Conservation (phyloP, 164 flowering plant genomes). For the Taxillus chinensis region DNA sequence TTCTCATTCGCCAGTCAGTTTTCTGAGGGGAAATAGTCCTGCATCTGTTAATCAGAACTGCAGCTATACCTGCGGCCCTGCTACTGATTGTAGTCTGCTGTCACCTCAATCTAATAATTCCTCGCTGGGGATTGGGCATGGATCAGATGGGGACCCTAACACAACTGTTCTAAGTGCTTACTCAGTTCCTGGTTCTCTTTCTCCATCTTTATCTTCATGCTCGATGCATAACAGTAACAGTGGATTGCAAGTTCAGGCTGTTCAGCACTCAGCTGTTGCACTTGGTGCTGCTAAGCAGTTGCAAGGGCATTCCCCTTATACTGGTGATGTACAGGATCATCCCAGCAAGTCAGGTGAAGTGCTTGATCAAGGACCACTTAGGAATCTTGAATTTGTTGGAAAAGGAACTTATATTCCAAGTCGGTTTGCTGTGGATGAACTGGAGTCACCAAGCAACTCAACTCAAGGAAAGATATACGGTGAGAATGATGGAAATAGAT, state of each 20-base stretch:
- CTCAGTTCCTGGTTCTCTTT: constrained; percentile 25
- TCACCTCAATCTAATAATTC: constrained; percentile 34
- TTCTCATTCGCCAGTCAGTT: constrained; percentile 31
- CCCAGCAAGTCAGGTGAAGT: constrained; percentile 18
- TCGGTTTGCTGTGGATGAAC: constrained; percentile 48
- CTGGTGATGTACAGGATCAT: constrained; percentile 22
- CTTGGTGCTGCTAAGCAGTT: constrained; percentile 19
- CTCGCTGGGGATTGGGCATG: constrained; percentile 26
- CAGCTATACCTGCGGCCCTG: constrained; percentile 25
- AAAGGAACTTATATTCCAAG: constrained; percentile 42
- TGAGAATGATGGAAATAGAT: constrained; percentile 20
- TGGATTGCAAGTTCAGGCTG: constrained; percentile 22
- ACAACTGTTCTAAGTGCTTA: constrained; percentile 29
- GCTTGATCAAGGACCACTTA: constrained; percentile 32
- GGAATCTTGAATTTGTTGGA: constrained; percentile 42
- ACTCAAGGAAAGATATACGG: constrained; percentile 19
- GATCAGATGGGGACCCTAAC: constrained; percentile 25
- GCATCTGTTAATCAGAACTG: constrained; percentile 31
- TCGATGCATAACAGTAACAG: constrained; percentile 23
- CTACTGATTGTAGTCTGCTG: constrained; percentile 29
- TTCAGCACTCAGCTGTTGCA: constrained; percentile 16
- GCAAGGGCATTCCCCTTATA: constrained; percentile 22
- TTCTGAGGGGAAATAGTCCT: constrained; percentile 36
- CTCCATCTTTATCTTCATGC: constrained; percentile 33
- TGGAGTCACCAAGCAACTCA: constrained; percentile 25